Evolutionary conservation across 1,284 basidiomycete species (phyloP), one percentile per base, ranked within the genome.

Genomic region (Vanrija sp.): DNA sequence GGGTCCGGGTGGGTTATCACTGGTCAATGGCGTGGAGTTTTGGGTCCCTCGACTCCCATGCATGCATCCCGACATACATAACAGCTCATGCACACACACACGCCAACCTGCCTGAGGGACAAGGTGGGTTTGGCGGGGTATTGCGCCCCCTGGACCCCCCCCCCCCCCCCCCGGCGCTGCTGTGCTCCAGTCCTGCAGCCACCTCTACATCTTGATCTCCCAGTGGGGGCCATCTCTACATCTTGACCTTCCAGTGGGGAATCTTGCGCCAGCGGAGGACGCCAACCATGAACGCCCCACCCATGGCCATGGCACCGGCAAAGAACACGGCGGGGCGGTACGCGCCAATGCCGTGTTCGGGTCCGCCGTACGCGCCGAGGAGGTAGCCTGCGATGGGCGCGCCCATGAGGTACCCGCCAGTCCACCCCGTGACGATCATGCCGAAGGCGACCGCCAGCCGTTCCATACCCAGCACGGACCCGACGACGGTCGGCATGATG

Each of bases 271-370:
- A 27, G 19, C 56, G 16, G 16, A 57, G 45, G 18, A 44, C 15
- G 6, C 36, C 37, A 1, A 47, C 49, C 19, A 54, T 35, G 3
- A 25, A 46, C 0, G 53, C 46, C 2, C 46, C 56, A 4, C 38
- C 53, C 8, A 39, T 20, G 3, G 62, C 59, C 36, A 68, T 49
- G 7, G 53, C 56, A 9, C 65, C 66, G 1, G 67, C 63, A 48
- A 61, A 68, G 44, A 61, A 66, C 38, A 67, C 57, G 7, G 67
- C 65, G 2, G 67, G 67, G 14, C 64, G 57, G 52, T 58, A 68
- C 12, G 67, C 62, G 6, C 36, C 23, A 5, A 58, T 38, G 9
- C 66, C 66, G 9, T 36, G 43, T 10, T 48, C 51, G 0, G 51
- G 31, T 0, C 65, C 65, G 10, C 67, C 65, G 14, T 48, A 61